These are phyloP conservation scores for Phaeolepiota aurea DNA, from an alignment of 768 basidiomycete genomes.

Conservation along the genomic window DNA sequence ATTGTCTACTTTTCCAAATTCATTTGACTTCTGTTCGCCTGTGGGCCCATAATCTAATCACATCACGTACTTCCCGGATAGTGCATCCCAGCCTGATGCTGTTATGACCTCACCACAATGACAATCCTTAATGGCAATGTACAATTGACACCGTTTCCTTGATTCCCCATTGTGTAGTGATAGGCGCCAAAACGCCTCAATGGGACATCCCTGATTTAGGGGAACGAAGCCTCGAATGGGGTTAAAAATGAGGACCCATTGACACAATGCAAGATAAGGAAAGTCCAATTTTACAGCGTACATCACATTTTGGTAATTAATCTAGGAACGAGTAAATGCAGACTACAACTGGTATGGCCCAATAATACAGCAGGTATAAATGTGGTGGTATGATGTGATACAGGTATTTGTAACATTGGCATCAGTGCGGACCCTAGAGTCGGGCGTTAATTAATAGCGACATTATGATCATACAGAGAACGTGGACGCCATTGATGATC, in stretches of 20 bases:
- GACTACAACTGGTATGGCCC: no score
- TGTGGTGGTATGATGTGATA: conserved; percentile 2
- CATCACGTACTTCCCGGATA: no score
- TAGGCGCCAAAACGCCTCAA: no score
- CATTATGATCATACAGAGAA: conserved; percentile 2
- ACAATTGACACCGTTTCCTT: no score
- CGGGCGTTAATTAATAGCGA: not conserved
- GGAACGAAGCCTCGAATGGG: not conserved
- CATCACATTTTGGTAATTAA: not conserved
- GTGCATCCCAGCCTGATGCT: no score
- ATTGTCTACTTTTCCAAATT: not conserved
- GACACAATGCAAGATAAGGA: not conserved
- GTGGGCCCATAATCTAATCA: no score
- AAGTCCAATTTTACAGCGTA: not conserved
- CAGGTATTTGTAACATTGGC: not conserved
- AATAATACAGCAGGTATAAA: conserved; percentile 4
- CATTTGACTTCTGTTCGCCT: no score
- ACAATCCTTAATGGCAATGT: no score
- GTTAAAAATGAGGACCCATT: not conserved
- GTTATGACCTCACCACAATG: no score
- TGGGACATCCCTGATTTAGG: no score
- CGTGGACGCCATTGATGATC: conserved; percentile 1
- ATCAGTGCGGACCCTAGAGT: not conserved
- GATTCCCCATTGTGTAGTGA: not conserved
- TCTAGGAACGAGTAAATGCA: not conserved